Base-by-base conservation (phyloP, 345 rosid species). In the Eucalyptus caleyi region DNA sequence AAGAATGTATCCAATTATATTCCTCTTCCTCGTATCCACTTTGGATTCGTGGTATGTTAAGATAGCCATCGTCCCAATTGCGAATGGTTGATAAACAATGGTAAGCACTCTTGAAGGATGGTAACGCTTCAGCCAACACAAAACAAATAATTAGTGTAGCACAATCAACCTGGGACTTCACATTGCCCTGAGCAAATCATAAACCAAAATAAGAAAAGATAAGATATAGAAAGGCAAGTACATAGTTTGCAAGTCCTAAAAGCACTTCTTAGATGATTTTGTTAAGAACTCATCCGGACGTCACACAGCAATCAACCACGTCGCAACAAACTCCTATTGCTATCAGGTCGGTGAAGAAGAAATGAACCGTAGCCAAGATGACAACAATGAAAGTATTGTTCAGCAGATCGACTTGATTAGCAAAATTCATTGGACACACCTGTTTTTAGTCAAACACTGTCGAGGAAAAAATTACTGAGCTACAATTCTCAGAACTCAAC, bases 21-120 rank as follows among this genome's bases (percentile, higher is more conserved):
- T 95, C 62, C 99, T 93, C 92, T 77, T 90, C 51, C 99, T 90
- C 0, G 99, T 98, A 90, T 95, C 88, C 42, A 98, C 87, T 91
- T 90, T 96, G 1, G 99, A 92, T 90, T 98, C 99, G 6, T 96
- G 51, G 91, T 95, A 94, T 11, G 99, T 94, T 1, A 98, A 90
- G 53, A 96, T 82, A 32, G 93, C 89, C 88, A 97, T 95, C 9
- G 96, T 92, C 92, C 93, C 96, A 47, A 97, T 87, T 6, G 98
- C 97, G 72, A 97, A 93, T 7, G 99, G 95, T 91, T 93, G 97
- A 88, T 97, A 97, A 80, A 98, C 95, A 30, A 96, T 94, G 40
- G 99, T 93, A 82, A 98, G 94, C 26, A 95, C 96, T 86, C 99
- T 95, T 82, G 98, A 94, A 47, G 99, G 99, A 94, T 98, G 99